These are phyloP conservation scores for Zanthoxylum bungeanum DNA, from an alignment of 345 rosid species.

Conservation along the genomic window DNA sequence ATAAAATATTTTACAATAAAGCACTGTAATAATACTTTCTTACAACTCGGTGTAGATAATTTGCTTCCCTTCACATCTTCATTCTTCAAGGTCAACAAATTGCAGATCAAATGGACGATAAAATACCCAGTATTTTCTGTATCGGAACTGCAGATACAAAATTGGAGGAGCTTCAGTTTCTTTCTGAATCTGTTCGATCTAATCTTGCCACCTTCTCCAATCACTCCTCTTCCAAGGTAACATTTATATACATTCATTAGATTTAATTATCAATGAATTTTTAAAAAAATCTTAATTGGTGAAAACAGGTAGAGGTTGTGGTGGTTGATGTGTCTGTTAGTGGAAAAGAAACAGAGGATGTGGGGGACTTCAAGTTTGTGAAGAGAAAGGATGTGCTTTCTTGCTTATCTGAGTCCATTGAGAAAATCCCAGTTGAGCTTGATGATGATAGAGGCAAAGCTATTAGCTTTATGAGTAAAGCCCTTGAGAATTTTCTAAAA, in stretches of 20 bases:
- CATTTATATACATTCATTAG: background rate
- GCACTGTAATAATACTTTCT: background rate
- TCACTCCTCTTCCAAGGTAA: constrained; percentile 47
- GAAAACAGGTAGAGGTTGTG: constrained; percentile 54
- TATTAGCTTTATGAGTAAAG: constrained; percentile 61
- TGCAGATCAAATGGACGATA: constrained; percentile 17
- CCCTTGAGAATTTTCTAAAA: constrained; percentile 54
- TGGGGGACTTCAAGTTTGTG: constrained; percentile 45
- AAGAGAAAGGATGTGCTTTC: constrained; percentile 57
- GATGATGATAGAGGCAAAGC: constrained; percentile 74
- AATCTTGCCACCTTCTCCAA: constrained; percentile 42
- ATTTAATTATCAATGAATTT: no score
- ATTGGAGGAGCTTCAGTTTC: constrained; percentile 76
- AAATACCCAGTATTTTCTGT: constrained; percentile 52
- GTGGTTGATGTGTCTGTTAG: constrained; percentile 77
- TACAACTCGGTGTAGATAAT: background rate
- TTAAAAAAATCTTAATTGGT: background rate
- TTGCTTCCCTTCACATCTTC: background rate
- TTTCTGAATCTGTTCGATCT: constrained; percentile 61
- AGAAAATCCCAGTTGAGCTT: constrained; percentile 23
- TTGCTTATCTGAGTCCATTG: constrained; percentile 27
- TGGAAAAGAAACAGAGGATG: constrained; percentile 27
- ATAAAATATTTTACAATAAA: no score
- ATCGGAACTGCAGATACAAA: constrained; percentile 87
- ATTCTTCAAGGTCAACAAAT: background rate